Evolutionary conservation across 169 alveolate genomes (phyloP), one percentile per base, ranked within the genome.

Genomic region (Eimeria sp.): DNA sequence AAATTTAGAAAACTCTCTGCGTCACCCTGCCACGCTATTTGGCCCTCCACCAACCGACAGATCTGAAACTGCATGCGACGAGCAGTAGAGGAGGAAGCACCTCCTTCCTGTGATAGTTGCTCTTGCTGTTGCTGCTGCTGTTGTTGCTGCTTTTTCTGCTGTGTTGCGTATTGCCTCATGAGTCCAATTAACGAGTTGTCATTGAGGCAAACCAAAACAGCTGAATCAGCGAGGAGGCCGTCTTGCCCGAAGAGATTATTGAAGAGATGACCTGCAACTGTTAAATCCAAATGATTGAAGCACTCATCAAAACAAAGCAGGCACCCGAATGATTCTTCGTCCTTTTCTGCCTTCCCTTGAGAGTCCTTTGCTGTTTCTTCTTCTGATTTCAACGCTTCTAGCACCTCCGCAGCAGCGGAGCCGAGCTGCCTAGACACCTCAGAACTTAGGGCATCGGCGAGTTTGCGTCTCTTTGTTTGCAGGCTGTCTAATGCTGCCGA

Each of bases 301-400:
- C 90, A 54, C 22, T 91, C 95, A 51, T 91, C 95, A 49, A 91
- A 91, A 34, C 95, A 91, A 9, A 76, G 54, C 65, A 91, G 49
- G n/a, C 51, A 75, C 9, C 70, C 47, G 20, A 80, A 47, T 0
- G 40, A 2, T 27, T 30, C 49, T 6, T 45, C 54, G 25, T 80
- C 27, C 7, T 1, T 4, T 51, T 80, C 89, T 45, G 49, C 54
- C 43, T 45, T 34, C 18, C 43, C 20, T 11, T 75, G 54, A 0
- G 1, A 0, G 18, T 30, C 54, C 2, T 10, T 14, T 11, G 0
- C 61, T 54, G 10, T 54, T 11, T 14, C 16, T 0, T 54, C 61
- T 54, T 54, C 61, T 75, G 10, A 9, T 18, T 20, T 22, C 76
- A 30, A 27, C 27, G 27, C 76, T 22, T 30, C 18, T 10, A 11